phyloP scores from a whole-genome alignment of 176 grass and related monocot genomes.

The Raddia distichophylla region DNA sequence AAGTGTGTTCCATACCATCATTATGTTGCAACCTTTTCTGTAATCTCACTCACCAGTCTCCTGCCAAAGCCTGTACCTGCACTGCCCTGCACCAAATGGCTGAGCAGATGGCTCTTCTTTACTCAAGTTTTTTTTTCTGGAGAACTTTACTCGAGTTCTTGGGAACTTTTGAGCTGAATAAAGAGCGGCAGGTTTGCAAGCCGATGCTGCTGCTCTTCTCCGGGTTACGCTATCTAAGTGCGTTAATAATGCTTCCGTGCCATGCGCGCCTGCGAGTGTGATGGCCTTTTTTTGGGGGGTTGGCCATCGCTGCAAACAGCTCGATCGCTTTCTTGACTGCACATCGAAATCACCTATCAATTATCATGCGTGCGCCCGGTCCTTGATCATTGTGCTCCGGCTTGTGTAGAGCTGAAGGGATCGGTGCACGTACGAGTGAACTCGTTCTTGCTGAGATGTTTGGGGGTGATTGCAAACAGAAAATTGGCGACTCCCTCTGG shows the following conservation, averaged over 20 bases:
- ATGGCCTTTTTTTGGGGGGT: slow-evolving; percentile 22
- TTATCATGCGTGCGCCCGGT: slow-evolving; percentile 16
- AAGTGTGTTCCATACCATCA: slow-evolving; percentile 55
- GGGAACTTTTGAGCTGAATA: neutral
- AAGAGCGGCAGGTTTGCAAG: neutral
- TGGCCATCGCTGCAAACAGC: slow-evolving; percentile 27
- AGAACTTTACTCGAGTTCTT: slow-evolving; percentile 39
- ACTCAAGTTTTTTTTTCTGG: neutral
- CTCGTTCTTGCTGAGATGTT: neutral
- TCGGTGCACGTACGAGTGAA: neutral
- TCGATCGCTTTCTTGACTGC: slow-evolving; percentile 11
- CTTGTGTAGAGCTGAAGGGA: neutral
- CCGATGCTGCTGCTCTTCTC: slow-evolving; percentile 8
- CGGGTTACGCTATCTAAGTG: slow-evolving; percentile 46
- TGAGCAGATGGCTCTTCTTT: slow-evolving; percentile 50
- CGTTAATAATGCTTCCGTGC: slow-evolving; percentile 42
- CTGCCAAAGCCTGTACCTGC: slow-evolving; percentile 1
- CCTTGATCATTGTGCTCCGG: slow-evolving; percentile 11
- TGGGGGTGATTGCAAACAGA: too few relatives aligned
- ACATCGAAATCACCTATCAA: slow-evolving; percentile 28
- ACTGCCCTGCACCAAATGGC: neutral
- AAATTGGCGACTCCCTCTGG: neutral
- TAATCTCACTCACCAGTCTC: neutral
- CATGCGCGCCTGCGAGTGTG: slow-evolving; percentile 30
- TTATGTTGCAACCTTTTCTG: slow-evolving; percentile 34